Conservation (phyloP, 2,329 filamentous ascomycete genomes). For the Camillea tinctor region DNA sequence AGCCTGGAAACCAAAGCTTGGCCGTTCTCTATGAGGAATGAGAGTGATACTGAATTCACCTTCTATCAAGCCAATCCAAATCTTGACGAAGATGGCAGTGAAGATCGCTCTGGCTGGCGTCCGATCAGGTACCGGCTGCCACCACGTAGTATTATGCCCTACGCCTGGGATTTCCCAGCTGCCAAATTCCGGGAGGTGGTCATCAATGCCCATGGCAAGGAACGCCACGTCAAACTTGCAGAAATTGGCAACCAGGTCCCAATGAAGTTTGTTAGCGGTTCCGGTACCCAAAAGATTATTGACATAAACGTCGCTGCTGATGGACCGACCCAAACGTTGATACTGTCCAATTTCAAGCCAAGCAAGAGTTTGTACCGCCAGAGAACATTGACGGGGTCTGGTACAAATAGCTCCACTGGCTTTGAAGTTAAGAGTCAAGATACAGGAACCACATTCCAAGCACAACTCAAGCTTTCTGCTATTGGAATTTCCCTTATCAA, state of each 20-base stretch:
- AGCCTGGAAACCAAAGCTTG: constrained; percentile 91
- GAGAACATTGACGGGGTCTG: constrained; percentile 52
- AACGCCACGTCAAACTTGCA: constrained; percentile 88
- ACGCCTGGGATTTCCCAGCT: constrained; percentile 98
- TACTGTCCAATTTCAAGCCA: constrained; percentile 88
- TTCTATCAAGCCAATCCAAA: constrained; percentile 96
- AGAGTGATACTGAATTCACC: constrained; percentile 93
- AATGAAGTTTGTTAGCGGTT: constrained; percentile 76
- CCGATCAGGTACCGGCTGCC: constrained; percentile 91
- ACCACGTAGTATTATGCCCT: constrained; percentile 96
- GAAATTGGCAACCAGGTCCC: constrained; percentile 96
- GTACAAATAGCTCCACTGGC: constrained; percentile 58
- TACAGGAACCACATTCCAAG: constrained; percentile 83
- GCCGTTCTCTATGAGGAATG: constrained; percentile 98
- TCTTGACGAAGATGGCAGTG: constrained; percentile 82
- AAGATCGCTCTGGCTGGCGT: constrained; percentile 84
- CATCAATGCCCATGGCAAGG: constrained; percentile 73
- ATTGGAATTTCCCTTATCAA: constrained; percentile 94
- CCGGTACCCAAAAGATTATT: constrained; percentile 78
- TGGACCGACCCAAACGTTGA: constrained; percentile 90
- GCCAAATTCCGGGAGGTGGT: constrained; percentile 95
- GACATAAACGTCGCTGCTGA: constrained; percentile 96
- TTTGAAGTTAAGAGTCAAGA: constrained; percentile 96
- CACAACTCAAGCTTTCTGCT: constrained; percentile 83
- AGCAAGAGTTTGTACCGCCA: constrained; percentile 86